Evolutionary conservation across 441 rosid species (phyloP).

Genomic region (Adansonia madagascariensis): DNA sequence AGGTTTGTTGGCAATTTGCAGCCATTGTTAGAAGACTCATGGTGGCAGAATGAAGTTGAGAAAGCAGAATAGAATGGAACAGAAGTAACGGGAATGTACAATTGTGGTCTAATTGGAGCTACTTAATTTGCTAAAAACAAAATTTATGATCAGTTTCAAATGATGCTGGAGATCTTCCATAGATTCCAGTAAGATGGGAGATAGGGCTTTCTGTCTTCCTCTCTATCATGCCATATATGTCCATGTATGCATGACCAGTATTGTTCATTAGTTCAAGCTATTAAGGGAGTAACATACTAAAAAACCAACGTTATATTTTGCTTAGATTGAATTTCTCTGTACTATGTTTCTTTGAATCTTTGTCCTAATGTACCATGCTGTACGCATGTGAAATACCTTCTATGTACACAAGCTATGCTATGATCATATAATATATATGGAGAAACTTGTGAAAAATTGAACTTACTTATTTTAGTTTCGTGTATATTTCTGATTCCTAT

Average conservation of each 20-base stretch:
- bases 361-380: neutral
- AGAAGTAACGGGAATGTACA: neutral
- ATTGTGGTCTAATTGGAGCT: neutral
- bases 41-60: conserved; percentile 11
- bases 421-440: neutral
- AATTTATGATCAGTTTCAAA: conserved; percentile 1
- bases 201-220: neutral
- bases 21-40: neutral
- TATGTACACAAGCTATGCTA: neutral
- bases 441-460: neutral
- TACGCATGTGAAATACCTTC: neutral
- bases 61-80: neutral
- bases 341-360: neutral
- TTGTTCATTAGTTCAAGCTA: neutral
- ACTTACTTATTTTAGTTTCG: neutral
- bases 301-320: neutral
- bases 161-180: neutral
- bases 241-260: neutral
- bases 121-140: neutral
- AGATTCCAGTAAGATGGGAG: neutral
- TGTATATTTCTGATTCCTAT: neutral
- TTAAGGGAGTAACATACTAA: neutral
- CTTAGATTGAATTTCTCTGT: neutral
- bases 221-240: neutral
- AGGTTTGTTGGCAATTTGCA: conserved; percentile 6